Base-by-base conservation (phyloP, 2,329 filamentous ascomycete genomes). In the Cytospora piceae region DNA sequence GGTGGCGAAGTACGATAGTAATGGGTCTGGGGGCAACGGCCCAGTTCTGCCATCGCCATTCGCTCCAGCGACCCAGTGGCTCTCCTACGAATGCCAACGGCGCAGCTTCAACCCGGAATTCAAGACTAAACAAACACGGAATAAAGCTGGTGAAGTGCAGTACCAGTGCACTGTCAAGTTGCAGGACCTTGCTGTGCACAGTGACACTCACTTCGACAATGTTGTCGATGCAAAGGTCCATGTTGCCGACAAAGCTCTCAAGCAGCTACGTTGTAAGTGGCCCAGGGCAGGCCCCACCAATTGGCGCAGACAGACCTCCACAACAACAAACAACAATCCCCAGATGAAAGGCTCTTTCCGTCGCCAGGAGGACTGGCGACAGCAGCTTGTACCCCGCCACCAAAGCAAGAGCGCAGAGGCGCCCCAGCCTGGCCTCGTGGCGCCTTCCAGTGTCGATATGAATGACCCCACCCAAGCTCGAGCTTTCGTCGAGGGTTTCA, bases 401-500 rank as follows among this genome's bases (percentile, higher is more conserved):
- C 52, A 63, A 12, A 31, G 27, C 9, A 56, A 61, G 52, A 57
- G 39, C 24, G 20, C 24, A 6, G 52, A 54, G 39, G 29, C 37
- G 22, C 22, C 4, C 24, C 39, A 39, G 37, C 31, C 27, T 15
- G 24, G 12, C 12, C 65, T 52, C 2, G 27, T 46, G 12, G 31
- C 49, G n/a, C n/a, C 39, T 27, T 49, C 61, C 3, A 39, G 39
- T 14, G 58, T 67, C 12, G 58, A 67, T 31, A 67, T 67, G 59
- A 46, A 53, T 39, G 69, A 69, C 29, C 61, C 67, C 4, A 61
- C 64, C 27, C 66, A 65, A 27, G 55, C 64, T 4, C 67, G 58
- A 8, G 70, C 70, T 24, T 72, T 70, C 46, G 58, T 73, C 4
- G 69, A 73, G 37, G 72, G 72, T 34, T 58, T 72, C 22, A 65